phyloP scores from a whole-genome alignment of 805 yeast genomes.

The Saccharomycodes ludwigii region DNA sequence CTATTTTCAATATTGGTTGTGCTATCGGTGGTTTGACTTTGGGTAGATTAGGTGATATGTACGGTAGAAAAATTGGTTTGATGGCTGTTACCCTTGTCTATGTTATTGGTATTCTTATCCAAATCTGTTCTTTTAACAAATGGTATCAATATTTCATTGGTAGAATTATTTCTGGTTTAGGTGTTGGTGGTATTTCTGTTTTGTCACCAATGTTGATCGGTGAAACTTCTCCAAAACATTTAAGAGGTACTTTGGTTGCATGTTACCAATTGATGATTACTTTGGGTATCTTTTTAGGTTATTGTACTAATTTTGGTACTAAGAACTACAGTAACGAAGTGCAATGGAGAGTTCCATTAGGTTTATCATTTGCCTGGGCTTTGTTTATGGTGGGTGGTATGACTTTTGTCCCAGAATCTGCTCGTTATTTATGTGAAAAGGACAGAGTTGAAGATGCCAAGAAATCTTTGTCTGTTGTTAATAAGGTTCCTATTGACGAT shows the following conservation, averaged over 20 bases:
- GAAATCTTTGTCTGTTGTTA: conserved; percentile 43
- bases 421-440: conserved; percentile 49
- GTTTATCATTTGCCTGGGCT: conserved; percentile 39
- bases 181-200: conserved; percentile 70
- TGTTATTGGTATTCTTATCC: conserved; percentile 55
- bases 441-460: conserved; percentile 50
- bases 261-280: conserved; percentile 62
- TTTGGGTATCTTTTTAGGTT: conserved; percentile 63
- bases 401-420: conserved; percentile 58
- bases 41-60: conserved; percentile 45
- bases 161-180: conserved; percentile 55
- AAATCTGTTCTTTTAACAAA: conserved; percentile 38
- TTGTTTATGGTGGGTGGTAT: conserved; percentile 25
- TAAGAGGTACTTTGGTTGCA: conserved; percentile 62
- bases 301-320: conserved; percentile 63
- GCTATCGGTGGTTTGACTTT: conserved; percentile 54
- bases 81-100: conserved; percentile 51
- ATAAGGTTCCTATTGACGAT: conserved; percentile 41
- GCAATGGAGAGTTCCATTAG: conserved; percentile 68
- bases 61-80: conserved; percentile 55
- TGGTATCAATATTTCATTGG: conserved; percentile 70
- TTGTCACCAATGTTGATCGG: conserved; percentile 63
- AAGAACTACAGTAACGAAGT: conserved; percentile 47
- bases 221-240: conserved; percentile 56
- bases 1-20: conserved; percentile 63